Evolutionary conservation across 2,329 filamentous ascomycete species (phyloP).

Genomic region (Pseudonectria foliicola): DNA sequence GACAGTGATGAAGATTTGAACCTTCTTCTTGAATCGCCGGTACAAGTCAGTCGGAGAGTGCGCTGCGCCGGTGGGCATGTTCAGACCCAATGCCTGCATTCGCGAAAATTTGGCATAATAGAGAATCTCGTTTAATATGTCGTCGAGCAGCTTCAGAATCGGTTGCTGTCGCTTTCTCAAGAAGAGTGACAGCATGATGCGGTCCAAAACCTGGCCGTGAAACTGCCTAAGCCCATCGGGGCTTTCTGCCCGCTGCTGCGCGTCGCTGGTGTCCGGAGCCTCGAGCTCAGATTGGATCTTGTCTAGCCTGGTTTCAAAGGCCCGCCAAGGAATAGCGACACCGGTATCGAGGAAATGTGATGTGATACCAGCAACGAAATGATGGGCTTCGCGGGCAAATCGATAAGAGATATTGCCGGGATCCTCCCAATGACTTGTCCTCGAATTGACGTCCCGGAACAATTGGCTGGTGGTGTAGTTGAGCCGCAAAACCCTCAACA

Average conservation of each 20-base stretch:
- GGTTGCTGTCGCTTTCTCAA: slow-evolving; percentile 69
- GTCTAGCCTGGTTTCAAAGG: slow-evolving; percentile 60
- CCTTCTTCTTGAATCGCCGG: slow-evolving; percentile 59
- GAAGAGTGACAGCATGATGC: slow-evolving; percentile 66
- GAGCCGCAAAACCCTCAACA: slow-evolving; percentile 73
- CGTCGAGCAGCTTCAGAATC: slow-evolving; percentile 65
- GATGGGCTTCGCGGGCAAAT: slow-evolving; percentile 70
- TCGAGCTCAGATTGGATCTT: slow-evolving; percentile 53
- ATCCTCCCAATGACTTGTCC: slow-evolving; percentile 27
- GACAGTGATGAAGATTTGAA: slow-evolving; percentile 66
- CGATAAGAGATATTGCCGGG: slow-evolving; percentile 38
- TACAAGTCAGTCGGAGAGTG: slow-evolving; percentile 45
- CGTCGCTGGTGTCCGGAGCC: slow-evolving; percentile 30
- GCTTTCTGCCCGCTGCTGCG: slow-evolving; percentile 35
- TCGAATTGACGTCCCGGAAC: slow-evolving; percentile 47
- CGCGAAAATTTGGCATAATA: slow-evolving; percentile 54
- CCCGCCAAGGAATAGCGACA: slow-evolving; percentile 64
- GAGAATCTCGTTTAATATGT: slow-evolving; percentile 67
- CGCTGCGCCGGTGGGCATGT: slow-evolving; percentile 6
- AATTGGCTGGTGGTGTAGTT: slow-evolving; percentile 65
- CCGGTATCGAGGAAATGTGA: slow-evolving; percentile 77
- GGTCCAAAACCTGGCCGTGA: slow-evolving; percentile 67
- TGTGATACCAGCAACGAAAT: slow-evolving; percentile 67
- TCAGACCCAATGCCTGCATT: slow-evolving; percentile 29
- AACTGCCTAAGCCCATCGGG: slow-evolving; percentile 60